Evolutionary conservation across 179 eudicot genomes (phyloP).

Genomic region (Kewa caespitosa): DNA sequence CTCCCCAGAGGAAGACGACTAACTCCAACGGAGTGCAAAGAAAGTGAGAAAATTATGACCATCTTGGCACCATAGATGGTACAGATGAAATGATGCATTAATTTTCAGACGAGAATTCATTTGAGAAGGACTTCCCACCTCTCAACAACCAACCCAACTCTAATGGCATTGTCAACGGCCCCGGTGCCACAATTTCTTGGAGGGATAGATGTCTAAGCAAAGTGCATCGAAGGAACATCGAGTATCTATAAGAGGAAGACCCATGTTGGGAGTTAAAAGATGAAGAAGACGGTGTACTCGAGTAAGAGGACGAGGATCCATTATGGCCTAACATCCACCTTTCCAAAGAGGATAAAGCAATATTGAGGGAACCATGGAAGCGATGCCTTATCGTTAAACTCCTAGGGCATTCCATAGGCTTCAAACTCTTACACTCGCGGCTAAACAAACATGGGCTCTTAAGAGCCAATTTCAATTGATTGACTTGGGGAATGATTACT

Average conservation of each 20-base stretch:
- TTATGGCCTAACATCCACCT: background rate
- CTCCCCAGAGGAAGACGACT: background rate
- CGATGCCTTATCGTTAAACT: background rate
- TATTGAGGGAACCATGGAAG: background rate
- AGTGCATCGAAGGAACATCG: background rate
- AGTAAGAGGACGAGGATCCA: background rate
- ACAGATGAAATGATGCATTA: background rate
- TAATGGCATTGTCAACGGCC: too few species aligned
- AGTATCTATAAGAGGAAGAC: background rate
- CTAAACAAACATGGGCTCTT: background rate
- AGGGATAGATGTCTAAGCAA: background rate
- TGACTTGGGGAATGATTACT: background rate
- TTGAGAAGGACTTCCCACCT: background rate
- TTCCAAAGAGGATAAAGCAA: background rate
- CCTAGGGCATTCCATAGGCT: background rate
- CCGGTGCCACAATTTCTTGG: background rate
- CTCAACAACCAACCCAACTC: background rate
- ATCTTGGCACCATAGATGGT: background rate
- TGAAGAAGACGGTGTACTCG: background rate
- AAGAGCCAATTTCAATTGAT: background rate
- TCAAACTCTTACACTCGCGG: background rate
- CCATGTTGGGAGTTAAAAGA: background rate
- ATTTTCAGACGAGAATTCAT: too few species aligned
- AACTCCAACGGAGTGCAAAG: background rate
- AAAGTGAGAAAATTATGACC: too few species aligned